Evolutionary conservation across 2,329 filamentous ascomycete species (phyloP).

Genomic region (Curvularia spicifera): DNA sequence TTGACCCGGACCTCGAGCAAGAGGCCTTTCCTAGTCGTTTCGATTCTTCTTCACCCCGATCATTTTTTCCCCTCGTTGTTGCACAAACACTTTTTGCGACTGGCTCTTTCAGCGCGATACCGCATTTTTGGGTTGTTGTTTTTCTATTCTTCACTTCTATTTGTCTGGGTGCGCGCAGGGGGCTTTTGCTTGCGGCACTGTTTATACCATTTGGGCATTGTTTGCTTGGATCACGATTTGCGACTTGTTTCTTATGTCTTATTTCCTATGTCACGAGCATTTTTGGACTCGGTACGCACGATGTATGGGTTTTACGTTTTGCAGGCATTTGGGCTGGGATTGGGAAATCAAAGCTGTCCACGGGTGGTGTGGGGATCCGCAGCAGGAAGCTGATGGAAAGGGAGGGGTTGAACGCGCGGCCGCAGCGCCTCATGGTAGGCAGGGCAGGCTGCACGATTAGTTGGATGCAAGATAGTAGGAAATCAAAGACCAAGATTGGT

Average conservation of each 20-base stretch:
- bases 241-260: constrained; percentile 38
- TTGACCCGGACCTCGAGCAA: constrained; percentile 31
- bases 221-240: constrained; percentile 28
- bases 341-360: constrained; percentile 25
- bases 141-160: constrained; percentile 23
- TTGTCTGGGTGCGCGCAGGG: constrained; percentile 24
- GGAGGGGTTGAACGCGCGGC: constrained; percentile 35
- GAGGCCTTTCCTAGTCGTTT: constrained; percentile 36
- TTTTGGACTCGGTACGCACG: constrained; percentile 22
- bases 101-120: not conserved
- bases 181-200: constrained; percentile 27
- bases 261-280: constrained; percentile 36
- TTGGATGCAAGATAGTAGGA: constrained; percentile 24
- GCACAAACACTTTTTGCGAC: not conserved
- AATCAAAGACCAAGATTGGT: constrained; percentile 25
- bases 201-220: constrained; percentile 44
- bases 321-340: constrained; percentile 14
- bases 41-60: constrained; percentile 26
- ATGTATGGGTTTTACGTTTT: constrained; percentile 26
- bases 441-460: constrained; percentile 13
- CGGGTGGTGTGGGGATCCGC: constrained; percentile 23
- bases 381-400: constrained; percentile 15
- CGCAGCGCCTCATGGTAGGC: constrained; percentile 13
- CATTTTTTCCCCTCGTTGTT: not conserved
- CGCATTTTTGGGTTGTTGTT: not conserved